Conservation (phyloP, 2,329 filamentous ascomycete genomes). For the Hypoxylon rubiginosum region DNA sequence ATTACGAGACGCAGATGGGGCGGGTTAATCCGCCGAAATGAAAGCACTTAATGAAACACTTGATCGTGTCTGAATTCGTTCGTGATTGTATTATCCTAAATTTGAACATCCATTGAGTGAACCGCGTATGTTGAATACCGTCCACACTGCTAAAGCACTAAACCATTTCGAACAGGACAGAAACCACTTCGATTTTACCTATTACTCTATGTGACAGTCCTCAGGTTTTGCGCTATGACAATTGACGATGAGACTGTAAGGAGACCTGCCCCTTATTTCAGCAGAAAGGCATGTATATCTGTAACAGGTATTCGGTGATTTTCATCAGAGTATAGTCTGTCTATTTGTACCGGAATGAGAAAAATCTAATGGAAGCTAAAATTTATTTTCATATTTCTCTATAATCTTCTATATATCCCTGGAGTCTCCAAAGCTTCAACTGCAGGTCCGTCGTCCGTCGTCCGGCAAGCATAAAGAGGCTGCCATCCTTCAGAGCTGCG, state of each 20-base stretch:
- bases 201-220: too few species aligned
- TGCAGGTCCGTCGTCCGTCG: constrained; percentile 61
- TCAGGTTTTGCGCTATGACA: too few species aligned
- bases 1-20: constrained; percentile 51
- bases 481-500: constrained; percentile 53
- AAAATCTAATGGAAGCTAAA: neutral
- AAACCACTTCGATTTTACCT: too few species aligned
- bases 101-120: neutral
- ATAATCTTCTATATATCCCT: constrained; percentile 63
- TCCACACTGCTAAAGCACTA: too few species aligned
- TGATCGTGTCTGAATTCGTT: neutral
- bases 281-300: too few species aligned
- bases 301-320: too few species aligned
- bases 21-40: constrained; percentile 50
- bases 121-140: too few species aligned
- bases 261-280: too few species aligned
- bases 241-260: too few species aligned
- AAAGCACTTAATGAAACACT: constrained; percentile 32
- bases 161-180: too few species aligned
- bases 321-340: too few species aligned
- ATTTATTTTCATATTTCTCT: constrained; percentile 1
- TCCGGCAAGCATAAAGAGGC: constrained; percentile 60
- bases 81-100: neutral
- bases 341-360: too few species aligned
- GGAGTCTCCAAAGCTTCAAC: constrained; percentile 68